Evolutionary conservation across 495 filamentous ascomycete genomes (phyloP).

Genomic region (Hypoxylon fragiforme): DNA sequence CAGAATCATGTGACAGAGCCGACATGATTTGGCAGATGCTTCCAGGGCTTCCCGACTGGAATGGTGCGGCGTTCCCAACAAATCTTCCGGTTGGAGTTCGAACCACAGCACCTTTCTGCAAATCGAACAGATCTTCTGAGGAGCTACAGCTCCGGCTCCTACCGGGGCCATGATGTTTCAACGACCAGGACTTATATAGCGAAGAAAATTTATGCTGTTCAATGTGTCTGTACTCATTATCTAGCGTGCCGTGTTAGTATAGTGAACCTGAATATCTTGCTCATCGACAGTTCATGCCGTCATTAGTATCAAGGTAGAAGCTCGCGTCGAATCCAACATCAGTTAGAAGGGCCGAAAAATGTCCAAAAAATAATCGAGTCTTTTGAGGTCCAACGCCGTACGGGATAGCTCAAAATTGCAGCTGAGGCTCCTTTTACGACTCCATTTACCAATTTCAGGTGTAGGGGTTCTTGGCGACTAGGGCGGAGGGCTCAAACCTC

Average conservation of each 20-base stretch:
- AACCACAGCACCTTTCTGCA: slow-evolving; percentile 12
- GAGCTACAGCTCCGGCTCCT: background rate
- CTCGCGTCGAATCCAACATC: background rate
- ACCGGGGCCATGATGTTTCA: background rate
- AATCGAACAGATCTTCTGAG: background rate
- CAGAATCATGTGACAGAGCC: slow-evolving; percentile 8
- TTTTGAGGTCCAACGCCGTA: no score
- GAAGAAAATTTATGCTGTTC: background rate
- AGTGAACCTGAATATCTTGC: background rate
- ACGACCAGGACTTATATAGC: background rate
- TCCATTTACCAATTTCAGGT: no score
- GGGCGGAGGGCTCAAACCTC: no score
- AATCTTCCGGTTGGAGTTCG: slow-evolving; percentile 16
- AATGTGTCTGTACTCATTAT: background rate
- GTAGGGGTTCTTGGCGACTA: no score
- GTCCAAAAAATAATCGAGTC: no score
- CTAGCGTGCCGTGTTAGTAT: background rate
- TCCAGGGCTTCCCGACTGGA: slow-evolving; percentile 4
- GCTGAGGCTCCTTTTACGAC: no score
- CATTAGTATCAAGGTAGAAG: background rate
- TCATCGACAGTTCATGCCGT: background rate
- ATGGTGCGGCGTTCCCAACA: slow-evolving; percentile 4
- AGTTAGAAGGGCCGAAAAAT: no score
- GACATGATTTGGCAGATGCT: slow-evolving; percentile 9
- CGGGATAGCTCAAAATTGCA: no score